Base-by-base conservation (phyloP, 768 basidiomycete genomes). In the Coprinopsis sp. region DNA sequence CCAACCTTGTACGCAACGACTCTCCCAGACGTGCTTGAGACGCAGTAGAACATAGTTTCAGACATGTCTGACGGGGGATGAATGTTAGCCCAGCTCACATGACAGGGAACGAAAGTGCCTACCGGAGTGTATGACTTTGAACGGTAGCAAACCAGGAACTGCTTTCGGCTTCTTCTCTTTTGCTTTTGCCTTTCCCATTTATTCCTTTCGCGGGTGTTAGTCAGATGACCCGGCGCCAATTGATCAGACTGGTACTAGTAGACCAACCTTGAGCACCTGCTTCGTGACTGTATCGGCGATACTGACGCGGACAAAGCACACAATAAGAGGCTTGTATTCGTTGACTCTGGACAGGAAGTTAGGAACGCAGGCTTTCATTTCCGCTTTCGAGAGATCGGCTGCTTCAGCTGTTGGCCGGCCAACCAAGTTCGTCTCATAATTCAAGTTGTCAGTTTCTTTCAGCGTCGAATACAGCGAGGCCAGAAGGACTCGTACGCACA, bases 271-370 rank as follows among this genome's bases (percentile, higher is more conserved):
- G 12, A 49, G 33, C 10, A 64, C n/a, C 12, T 45, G 27, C 16
- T 31, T 21, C 10, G 11, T 14, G 33, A 71, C 60, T 53, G 55
- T 49, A 49, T 68, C 59, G 30, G 73, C 66, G 25, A 92, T 90
- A 8, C 73, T 72, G 49, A 87, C 69, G 1, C 91, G 91, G 1
- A 91, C 82, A 55, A 92, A 87, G 56, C 87, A 90, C 0, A 90
- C 73, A 4, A 92, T 67, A 3, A 70, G 69, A 0, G 91, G 91
- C 8, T 73, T 73, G 52, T 72, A 72, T 7, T 58, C 64, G 0
- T 64, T 56, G 16, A 93, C 65, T 58, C 90, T 92, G 18, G 54
- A 53, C 0, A 91, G 68, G 6, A 92, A 67, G 1, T 57, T 50
- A 1, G 81, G 78, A 0, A 88, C 84, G 4, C 76, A 70, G 11